Percentiles rank a stretch among this genome's conserved stretches.
Conservation (phyloP, 2,329 filamentous ascomycete genomes). For the Aspergillus costaricaensis region DNA sequence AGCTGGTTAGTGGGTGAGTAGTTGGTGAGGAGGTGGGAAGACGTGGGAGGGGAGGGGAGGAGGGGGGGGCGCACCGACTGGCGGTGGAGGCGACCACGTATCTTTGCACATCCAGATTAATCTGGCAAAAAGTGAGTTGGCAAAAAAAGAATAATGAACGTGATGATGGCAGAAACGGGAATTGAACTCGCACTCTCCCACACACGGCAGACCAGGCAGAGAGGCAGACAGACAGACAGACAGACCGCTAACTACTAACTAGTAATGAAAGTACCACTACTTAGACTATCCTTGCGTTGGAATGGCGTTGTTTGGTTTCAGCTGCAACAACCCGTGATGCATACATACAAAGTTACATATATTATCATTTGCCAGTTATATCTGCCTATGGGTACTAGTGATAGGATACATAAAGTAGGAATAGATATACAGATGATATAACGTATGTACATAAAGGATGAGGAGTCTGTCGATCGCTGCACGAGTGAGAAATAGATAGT, state of each 20-base stretch:
- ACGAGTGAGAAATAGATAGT: too few species aligned
- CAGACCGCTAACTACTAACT: too few species aligned
- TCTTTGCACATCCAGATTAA: background rate
- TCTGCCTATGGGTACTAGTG: too few species aligned
- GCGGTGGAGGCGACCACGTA: conserved; percentile 27
- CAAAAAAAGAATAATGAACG: too few species aligned
- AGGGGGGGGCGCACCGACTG: conserved; percentile 21
- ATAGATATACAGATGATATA: too few species aligned
- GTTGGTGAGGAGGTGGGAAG: conserved; percentile 3
- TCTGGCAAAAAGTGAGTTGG: background rate
- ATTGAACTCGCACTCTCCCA: too few species aligned
- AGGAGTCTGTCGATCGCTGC: too few species aligned
- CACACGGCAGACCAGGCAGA: too few species aligned
- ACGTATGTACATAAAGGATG: too few species aligned
- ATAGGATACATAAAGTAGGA: too few species aligned
- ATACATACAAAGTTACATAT: conserved; percentile 20
- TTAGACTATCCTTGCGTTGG: conserved; percentile 5
- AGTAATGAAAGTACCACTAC: background rate
- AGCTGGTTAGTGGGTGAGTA: background rate
- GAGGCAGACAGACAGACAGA: too few species aligned
- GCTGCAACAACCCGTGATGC: conserved; percentile 29
- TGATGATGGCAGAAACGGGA: too few species aligned
- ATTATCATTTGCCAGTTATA: background rate
- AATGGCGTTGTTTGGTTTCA: conserved; percentile 20
- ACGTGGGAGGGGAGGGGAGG: background rate